Evolutionary conservation across 768 basidiomycete genomes (phyloP), one percentile per base, ranked within the genome.

Genomic region (Bullera alba): DNA sequence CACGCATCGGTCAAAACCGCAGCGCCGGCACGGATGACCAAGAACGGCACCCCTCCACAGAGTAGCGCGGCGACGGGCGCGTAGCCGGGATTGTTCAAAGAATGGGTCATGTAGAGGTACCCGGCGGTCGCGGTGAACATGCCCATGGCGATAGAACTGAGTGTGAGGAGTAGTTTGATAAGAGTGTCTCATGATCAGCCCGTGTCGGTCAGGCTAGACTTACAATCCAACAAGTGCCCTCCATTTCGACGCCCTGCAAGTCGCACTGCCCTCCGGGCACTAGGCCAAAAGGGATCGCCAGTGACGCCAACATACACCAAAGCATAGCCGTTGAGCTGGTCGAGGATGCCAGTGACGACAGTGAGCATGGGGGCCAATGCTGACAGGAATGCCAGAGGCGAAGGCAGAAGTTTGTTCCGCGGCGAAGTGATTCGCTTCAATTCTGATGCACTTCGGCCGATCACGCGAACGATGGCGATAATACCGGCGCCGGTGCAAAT

Each of bases 81-180:
- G 60, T 85, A 79, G 39, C 82, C 70, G 0, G 87, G 86, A 22
- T 82, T 81, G 16, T 71, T 67, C 19, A 89, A 73, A 0, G 85
- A 83, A 71, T 88, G 86, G 2, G 87, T 85, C n/a, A 89, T 86
- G 58, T 92, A 87, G 17, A 96, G 72, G 70, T 93, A 95, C 4
- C 88, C 86, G 30, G 80, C 74, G 25, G 92, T 75, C 14, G 87
- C 83, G 56, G 87, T 86, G 4, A 88, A 85, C 56, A 91, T 79
- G 0, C 86, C 86, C 53, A 90, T 75, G 0, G 84, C 85, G 43
- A 87, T 75, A 16, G 89, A 85, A 12, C 86, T 80, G 25, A 80
- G 72, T 14, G 76, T 71, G 15, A 77, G 63, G 2, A 78, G 72
- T n/a, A 85, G 79, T 15, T 83, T 85, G 56, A 92, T 77, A 56